A percentile compares a stretch with the other conserved stretches of the same genome.
Conservation (phyloP, 2,329 filamentous ascomycete species). For the Monilinia vaccinii-corymbosi region DNA sequence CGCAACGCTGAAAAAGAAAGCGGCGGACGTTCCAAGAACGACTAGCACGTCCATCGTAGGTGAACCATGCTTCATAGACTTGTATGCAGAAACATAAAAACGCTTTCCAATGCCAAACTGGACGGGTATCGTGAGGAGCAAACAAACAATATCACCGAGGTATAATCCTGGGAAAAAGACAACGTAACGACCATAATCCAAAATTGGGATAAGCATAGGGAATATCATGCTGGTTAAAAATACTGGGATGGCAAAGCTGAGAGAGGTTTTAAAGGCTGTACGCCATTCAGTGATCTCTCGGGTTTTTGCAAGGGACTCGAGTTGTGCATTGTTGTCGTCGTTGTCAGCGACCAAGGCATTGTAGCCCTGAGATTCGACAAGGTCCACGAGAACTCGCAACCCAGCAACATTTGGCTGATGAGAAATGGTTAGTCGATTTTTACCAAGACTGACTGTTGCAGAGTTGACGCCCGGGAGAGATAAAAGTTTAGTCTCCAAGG, state of each 20-base stretch:
- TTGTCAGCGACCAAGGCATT: conserved; percentile 85
- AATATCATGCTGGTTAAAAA: conserved; percentile 89
- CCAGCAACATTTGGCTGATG: conserved; percentile 67
- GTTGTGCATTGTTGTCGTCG: conserved; percentile 92
- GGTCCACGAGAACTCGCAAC: conserved; percentile 72
- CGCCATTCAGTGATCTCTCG: conserved; percentile 94
- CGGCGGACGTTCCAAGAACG: conserved; percentile 84
- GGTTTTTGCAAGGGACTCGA: conserved; percentile 93
- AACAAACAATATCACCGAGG: conserved; percentile 78
- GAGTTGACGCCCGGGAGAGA: conserved; percentile 62
- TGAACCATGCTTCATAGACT: conserved; percentile 79
- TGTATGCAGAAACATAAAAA: conserved; percentile 90
- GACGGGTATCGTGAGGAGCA: conserved; percentile 79
- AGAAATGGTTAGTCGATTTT: conserved; percentile 62
- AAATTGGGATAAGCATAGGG: conserved; percentile 67
- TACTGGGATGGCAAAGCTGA: conserved; percentile 79
- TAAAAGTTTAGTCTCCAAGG: conserved; percentile 59
- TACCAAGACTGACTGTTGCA: conserved; percentile 65
- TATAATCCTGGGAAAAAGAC: conserved; percentile 66
- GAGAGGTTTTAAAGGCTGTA: conserved; percentile 66
- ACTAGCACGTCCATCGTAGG: conserved; percentile 98
- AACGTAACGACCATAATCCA: conserved; percentile 68
- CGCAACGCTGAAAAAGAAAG: conserved; percentile 90
- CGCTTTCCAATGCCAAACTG: conserved; percentile 94
- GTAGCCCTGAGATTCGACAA: conserved; percentile 71